phyloP scores from a whole-genome alignment of 352 stramenopile species.

The Phytopythium helicoides region DNA sequence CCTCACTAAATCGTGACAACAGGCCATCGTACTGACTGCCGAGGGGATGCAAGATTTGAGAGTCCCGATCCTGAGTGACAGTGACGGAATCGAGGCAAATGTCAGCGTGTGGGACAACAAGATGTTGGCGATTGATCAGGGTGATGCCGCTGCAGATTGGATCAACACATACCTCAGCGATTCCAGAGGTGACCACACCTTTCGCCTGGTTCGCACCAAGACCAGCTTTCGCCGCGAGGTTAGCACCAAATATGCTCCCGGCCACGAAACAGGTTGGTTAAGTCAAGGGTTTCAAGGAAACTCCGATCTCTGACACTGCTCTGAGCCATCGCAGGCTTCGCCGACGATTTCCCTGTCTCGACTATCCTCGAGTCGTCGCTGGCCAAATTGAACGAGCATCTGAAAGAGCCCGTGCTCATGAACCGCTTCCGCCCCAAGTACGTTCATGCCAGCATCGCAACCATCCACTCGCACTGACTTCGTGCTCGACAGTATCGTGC shows the following conservation, averaged over 20 bases:
- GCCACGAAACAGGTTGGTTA: conserved; percentile 31
- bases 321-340: conserved; percentile 41
- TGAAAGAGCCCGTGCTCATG: conserved; percentile 39
- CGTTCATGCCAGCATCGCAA: background rate
- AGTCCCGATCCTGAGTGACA: conserved; percentile 33
- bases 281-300: background rate
- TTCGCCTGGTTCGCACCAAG: conserved; percentile 44
- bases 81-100: conserved; percentile 11
- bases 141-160: conserved; percentile 39
- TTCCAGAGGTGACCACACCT: conserved; percentile 15
- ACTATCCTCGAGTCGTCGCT: conserved; percentile 38
- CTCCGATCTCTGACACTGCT: background rate
- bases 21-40: conserved; percentile 40
- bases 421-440: conserved; percentile 66
- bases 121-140: conserved; percentile 40
- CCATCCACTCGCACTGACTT: background rate
- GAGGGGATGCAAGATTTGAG: conserved; percentile 34
- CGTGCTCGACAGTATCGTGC: conserved; percentile 36
- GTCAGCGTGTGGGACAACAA: conserved; percentile 41
- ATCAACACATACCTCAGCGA: conserved; percentile 39
- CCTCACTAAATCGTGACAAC: background rate
- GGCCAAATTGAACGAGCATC: conserved; percentile 32
- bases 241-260: conserved; percentile 36
- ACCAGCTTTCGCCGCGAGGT: conserved; percentile 35
- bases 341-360: conserved; percentile 57